These are phyloP conservation scores for Alternaria rosae DNA, from an alignment of 2,329 filamentous ascomycete species.

Conservation along the genomic window DNA sequence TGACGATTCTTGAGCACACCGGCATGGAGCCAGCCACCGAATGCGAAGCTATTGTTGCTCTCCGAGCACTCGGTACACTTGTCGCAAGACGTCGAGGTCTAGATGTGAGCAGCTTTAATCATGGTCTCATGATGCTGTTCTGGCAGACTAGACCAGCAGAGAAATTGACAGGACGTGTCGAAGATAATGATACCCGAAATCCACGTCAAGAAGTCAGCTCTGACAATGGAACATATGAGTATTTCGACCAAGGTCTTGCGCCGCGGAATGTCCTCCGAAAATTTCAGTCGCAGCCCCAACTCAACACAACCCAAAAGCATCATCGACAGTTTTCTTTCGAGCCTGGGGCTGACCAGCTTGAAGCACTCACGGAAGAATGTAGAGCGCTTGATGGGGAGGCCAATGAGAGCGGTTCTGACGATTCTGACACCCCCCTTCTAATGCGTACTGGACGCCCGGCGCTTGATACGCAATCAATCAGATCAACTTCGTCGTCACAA, in stretches of 20 bases:
- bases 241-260: not conserved
- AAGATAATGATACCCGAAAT: not conserved
- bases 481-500: conserved; percentile 1
- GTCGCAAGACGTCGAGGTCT: conserved; percentile 49
- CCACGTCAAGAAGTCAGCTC: not conserved
- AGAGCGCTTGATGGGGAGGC: conserved; percentile 9
- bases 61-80: conserved; percentile 44
- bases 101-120: conserved; percentile 39
- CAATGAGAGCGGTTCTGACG: conserved; percentile 11
- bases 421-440: conserved; percentile 5
- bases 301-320: conserved; percentile 25
- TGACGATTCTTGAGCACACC: conserved; percentile 1
- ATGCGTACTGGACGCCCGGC: not conserved
- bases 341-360: conserved; percentile 50
- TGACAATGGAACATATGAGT: not conserved
- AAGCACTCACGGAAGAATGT: conserved; percentile 23
- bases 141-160: conserved; percentile 15
- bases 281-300: conserved; percentile 28
- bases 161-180: no score
- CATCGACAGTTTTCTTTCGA: conserved; percentile 55
- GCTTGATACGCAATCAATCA: not conserved
- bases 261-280: conserved; percentile 11
- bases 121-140: conserved; percentile 46
- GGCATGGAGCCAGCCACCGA: conserved; percentile 27
- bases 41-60: conserved; percentile 40